phyloP scores from a whole-genome alignment of 257 asterid species.

The Solanum chiquidenum region DNA sequence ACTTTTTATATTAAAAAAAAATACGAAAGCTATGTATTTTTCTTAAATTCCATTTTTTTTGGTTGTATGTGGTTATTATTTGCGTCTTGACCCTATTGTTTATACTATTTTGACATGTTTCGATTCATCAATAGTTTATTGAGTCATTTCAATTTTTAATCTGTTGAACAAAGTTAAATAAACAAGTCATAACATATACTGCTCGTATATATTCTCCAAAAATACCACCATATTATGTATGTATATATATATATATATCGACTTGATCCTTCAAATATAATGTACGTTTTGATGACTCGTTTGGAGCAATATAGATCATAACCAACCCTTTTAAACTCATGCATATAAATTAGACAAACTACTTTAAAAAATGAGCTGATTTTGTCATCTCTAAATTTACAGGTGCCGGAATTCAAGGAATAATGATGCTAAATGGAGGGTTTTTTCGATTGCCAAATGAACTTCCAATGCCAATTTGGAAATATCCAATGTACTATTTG shows the following conservation, averaged over 20 bases:
- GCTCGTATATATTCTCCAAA: neutral
- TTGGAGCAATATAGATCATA: neutral
- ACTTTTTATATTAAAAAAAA: neutral
- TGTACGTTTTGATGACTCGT: fast-evolving
- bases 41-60: neutral
- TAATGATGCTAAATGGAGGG: conserved; percentile 46
- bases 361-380: neutral
- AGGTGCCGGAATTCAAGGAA: conserved; percentile 49
- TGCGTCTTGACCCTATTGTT: neutral
- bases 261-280: neutral
- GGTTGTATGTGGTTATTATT: neutral
- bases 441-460: conserved; percentile 40
- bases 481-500: conserved; percentile 37
- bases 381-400: neutral
- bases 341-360: neutral
- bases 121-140: no score
- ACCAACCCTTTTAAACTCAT: neutral
- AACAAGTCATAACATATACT: neutral
- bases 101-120: neutral
- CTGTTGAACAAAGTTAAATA: neutral
- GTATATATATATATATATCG: neutral
- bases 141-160: neutral
- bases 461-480: conserved; percentile 47
- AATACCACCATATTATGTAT: no score
- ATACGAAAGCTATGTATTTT: neutral